A percentile compares a stretch with the other conserved stretches of the same genome.
Evolutionary conservation across 2,329 filamentous ascomycete species (phyloP).

Genomic region (Penicillium sp.): DNA sequence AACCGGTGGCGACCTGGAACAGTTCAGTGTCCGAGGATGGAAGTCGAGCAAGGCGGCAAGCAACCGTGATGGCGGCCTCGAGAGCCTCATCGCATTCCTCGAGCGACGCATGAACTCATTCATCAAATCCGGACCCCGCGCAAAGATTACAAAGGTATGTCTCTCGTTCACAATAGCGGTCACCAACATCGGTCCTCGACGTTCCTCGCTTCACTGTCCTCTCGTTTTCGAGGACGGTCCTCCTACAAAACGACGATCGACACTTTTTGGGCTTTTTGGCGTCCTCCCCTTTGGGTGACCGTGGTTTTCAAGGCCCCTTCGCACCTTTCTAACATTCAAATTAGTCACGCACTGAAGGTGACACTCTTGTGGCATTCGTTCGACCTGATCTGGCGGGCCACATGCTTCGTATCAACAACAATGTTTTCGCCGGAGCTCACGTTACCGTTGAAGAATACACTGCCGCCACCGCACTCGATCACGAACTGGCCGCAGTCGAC

Average conservation of each 20-base stretch:
- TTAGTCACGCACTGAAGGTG: slow-evolving; percentile 69
- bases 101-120: slow-evolving; percentile 65
- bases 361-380: slow-evolving; percentile 67
- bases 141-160: slow-evolving; percentile 79
- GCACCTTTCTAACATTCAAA: slow-evolving; percentile 64
- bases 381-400: slow-evolving; percentile 63
- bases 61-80: slow-evolving; percentile 66
- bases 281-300: slow-evolving; percentile 40
- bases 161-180: slow-evolving; percentile 45
- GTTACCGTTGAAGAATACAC: slow-evolving; percentile 57
- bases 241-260: slow-evolving; percentile 45
- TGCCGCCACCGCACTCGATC: slow-evolving; percentile 24
- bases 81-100: slow-evolving; percentile 65
- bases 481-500: slow-evolving; percentile 28
- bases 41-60: slow-evolving; percentile 66
- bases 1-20: slow-evolving; percentile 30
- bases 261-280: slow-evolving; percentile 32
- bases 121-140: slow-evolving; percentile 51
- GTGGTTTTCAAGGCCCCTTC: slow-evolving; percentile 46
- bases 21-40: slow-evolving; percentile 59
- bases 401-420: slow-evolving; percentile 67
- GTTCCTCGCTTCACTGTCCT: slow-evolving; percentile 39
- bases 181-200: slow-evolving; percentile 41
- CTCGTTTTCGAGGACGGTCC: slow-evolving; percentile 44
- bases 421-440: slow-evolving; percentile 64